A percentile compares a stretch with the other conserved stretches of the same genome.
Evolutionary conservation across 139 green algal species (phyloP).

Genomic region (Auxenochlorella protothecoides): DNA sequence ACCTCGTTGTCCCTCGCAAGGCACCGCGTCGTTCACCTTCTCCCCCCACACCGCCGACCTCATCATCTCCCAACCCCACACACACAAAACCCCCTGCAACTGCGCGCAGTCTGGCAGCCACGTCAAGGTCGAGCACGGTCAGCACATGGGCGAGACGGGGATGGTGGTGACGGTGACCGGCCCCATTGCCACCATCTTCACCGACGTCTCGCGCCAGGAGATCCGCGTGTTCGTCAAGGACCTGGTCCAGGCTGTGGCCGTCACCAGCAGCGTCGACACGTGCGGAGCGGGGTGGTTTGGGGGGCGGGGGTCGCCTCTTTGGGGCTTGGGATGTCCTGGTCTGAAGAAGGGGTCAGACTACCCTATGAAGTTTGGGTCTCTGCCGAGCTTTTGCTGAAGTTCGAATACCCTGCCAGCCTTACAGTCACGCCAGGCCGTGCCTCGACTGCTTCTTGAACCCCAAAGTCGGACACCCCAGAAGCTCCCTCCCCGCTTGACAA

Average conservation of each 20-base stretch:
- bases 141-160: constrained; percentile 68
- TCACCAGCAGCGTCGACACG: constrained; percentile 33
- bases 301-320: neutral
- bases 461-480: no score
- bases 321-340: neutral
- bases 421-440: no score
- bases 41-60: neutral
- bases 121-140: constrained; percentile 73
- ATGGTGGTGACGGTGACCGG: constrained; percentile 71
- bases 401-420: no score
- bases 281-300: neutral
- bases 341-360: no score
- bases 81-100: neutral
- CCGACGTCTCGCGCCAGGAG: constrained; percentile 63
- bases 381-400: no score
- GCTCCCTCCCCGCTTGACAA: no score
- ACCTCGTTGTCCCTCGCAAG: no score
- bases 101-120: constrained; percentile 56
- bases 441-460: no score
- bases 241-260: constrained; percentile 54
- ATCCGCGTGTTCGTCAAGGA: constrained; percentile 76
- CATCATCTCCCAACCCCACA: neutral
- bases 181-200: constrained; percentile 54
- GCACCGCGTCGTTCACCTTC: neutral
- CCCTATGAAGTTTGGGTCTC: no score